Percentiles rank a stretch among this genome's conserved stretches.
These are phyloP conservation scores for Anisodus acutangulus DNA, from an alignment of 257 asterid species.

Conservation along the genomic window DNA sequence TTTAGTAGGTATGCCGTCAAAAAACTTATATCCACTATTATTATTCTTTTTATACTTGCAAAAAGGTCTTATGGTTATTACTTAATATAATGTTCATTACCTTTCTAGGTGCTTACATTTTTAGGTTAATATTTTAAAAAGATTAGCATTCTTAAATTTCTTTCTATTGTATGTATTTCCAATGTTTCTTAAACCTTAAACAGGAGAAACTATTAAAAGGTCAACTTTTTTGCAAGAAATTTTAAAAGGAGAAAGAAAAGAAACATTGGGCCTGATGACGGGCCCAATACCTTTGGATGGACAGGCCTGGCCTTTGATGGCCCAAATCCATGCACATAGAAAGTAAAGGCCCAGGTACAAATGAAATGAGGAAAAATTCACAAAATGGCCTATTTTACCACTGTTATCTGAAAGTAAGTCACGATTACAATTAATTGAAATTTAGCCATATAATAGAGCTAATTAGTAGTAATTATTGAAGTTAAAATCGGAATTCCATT, in stretches of 20 bases:
- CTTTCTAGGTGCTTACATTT: not conserved
- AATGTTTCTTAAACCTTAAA: not conserved
- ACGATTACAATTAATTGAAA: too few relatives aligned
- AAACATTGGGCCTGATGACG: not conserved
- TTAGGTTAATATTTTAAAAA: not conserved
- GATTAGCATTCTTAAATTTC: not conserved
- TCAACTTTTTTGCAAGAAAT: not conserved
- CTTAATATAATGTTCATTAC: not conserved
- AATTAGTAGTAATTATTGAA: too few relatives aligned
- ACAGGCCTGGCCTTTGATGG: not conserved
- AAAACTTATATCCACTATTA: not conserved
- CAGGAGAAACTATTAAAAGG: too few relatives aligned
- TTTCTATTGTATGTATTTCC: not conserved
- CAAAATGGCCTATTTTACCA: too few relatives aligned
- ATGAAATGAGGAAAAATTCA: too few relatives aligned
- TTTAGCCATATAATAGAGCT: too few relatives aligned
- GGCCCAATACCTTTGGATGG: not conserved
- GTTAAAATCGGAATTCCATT: too few relatives aligned
- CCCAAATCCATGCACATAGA: too few relatives aligned
- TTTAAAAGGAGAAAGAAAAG: not conserved
- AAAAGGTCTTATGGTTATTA: not conserved
- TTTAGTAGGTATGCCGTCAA: not conserved
- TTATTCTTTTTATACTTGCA: not conserved
- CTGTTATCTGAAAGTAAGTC: too few relatives aligned
- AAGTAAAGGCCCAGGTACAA: too few relatives aligned